Base-by-base conservation (phyloP, 2,329 filamentous ascomycete genomes). In the Aspergillus sp. region DNA sequence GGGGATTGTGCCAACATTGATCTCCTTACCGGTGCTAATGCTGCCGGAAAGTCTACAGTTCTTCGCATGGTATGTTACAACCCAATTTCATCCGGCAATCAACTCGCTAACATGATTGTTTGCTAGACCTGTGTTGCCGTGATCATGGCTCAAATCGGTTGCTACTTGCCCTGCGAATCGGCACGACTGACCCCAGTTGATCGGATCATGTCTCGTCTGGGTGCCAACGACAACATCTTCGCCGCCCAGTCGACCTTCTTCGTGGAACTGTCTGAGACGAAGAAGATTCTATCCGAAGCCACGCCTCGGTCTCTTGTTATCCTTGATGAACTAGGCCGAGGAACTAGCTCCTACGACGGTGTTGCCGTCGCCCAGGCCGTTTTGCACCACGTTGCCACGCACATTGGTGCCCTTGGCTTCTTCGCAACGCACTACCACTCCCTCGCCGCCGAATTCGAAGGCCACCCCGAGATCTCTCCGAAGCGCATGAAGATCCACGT, bases 171-270 rank as follows among this genome's bases (percentile, higher is more conserved):
- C 1, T 93, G 92, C 60, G 82, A 84, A 18, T 91, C 88, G 3
- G 95, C 95, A 1, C 87, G 84, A 2, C 83, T 99, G 49, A 98
- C 94, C 0, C 94, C 95, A 0, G 87, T 96, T 3, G 95, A 99
- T 73, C 91, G 95, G 56, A 98, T 99, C 81, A 99, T 99, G 95
- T 98, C 94, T 10, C 91, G 95, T 50, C 86, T 99, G 0, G 95
- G 95, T 10, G 95, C 95, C 52, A 96, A 98, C 71, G 95, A 99
- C 85, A 98, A 98, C 76, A 99, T 99, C 69, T 98, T 99, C 73
- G 95, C 94, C 1, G 91, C 94, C 0, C 95, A 99, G 75, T 96
- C 91, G 14, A 99, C 95, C 2, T 99, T 99, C 82, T 98, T 99
- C 71, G 94, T 99, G 29, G 95, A 99, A 77, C 81, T 99, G 2